Evolutionary conservation across 169 alveolate species (phyloP).

Genomic region (Plasmodium chabaudi): DNA sequence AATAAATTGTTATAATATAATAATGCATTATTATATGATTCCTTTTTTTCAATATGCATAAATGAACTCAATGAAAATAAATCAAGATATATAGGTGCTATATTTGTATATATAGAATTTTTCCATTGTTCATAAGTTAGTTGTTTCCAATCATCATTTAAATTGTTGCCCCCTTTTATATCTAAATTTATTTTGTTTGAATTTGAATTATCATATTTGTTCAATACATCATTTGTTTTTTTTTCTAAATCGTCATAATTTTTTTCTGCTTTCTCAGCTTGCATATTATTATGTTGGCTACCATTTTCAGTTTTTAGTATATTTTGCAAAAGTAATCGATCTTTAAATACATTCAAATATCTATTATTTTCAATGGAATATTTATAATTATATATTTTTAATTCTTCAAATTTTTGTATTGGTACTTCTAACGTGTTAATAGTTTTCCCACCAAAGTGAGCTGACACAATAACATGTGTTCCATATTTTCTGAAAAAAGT

Average conservation of each 20-base stretch:
- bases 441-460: constrained; percentile 61
- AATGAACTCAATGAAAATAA: constrained; percentile 50
- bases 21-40: constrained; percentile 35
- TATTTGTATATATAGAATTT: constrained; percentile 45
- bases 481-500: constrained; percentile 83
- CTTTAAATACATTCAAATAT: constrained; percentile 36
- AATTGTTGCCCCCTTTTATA: constrained; percentile 31
- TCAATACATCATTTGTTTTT: not conserved
- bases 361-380: constrained; percentile 28
- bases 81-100: constrained; percentile 41
- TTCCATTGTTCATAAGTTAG: constrained; percentile 47
- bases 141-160: constrained; percentile 32
- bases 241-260: not conserved
- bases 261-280: not conserved
- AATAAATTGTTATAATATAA: constrained; percentile 35
- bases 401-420: constrained; percentile 20
- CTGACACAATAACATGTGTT: constrained; percentile 78
- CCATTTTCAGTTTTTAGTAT: not conserved
- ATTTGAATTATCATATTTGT: not conserved
- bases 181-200: constrained; percentile 7
- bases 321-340: constrained; percentile 10
- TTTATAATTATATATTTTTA: constrained; percentile 59
- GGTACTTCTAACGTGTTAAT: constrained; percentile 51
- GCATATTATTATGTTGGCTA: not conserved
- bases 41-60: constrained; percentile 45